These are phyloP conservation scores for Podospora pseudoanserina DNA, from an alignment of 495 filamentous ascomycete genomes.

Conservation along the genomic window DNA sequence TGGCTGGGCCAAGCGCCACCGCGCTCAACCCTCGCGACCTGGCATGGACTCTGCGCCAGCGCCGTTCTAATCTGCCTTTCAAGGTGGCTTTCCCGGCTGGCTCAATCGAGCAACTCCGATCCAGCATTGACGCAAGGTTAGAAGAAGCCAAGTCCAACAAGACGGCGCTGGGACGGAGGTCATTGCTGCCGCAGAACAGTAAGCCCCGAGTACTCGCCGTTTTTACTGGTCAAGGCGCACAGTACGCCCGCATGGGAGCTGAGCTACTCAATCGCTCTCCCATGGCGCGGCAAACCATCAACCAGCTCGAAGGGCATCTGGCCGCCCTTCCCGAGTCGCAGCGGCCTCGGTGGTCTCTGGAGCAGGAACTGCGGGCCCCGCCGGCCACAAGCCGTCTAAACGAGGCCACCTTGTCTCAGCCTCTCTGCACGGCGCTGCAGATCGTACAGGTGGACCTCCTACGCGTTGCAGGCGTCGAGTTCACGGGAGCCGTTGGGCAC, in stretches of 20 bases:
- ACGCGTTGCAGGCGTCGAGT: conserved; percentile 35
- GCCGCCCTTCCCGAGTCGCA: not conserved
- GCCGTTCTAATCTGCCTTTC: no score
- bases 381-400: conserved; percentile 20
- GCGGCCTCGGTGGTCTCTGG: conserved; percentile 6
- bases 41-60: no score
- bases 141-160: no score
- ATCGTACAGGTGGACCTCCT: conserved; percentile 49
- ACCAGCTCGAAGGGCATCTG: not conserved
- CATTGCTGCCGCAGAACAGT: no score
- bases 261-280: no score
- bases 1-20: no score
- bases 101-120: no score
- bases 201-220: conserved; percentile 12
- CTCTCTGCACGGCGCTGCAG: conserved; percentile 49
- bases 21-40: no score
- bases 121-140: no score
- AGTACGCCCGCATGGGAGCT: not conserved
- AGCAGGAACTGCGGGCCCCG: conserved; percentile 7
- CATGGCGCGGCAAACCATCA: not conserved
- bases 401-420: conserved; percentile 43
- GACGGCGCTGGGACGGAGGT: not conserved
- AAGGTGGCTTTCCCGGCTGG: no score
- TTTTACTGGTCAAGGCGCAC: conserved; percentile 17
- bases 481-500: conserved; percentile 53